A percentile compares a stretch with the other conserved stretches of the same genome.
Conservation (phyloP, 78 protist species). For the slime mould (Dictyostelium discoideum) region dicty_2.7 NC_007088.5:2892001-2892500, state of each 20-base stretch:
- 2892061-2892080: too few relatives aligned
- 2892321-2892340: conserved; percentile 33
- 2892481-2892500: not conserved
- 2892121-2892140: not conserved
- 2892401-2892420: not conserved
- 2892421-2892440: not conserved
- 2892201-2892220: not conserved
- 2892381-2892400: conserved; percentile 18
- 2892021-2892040: conserved; percentile 31
- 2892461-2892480: not conserved
- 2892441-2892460: not conserved
- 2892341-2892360: conserved; percentile 26
- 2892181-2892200: conserved; percentile 37
- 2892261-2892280: conserved; percentile 45
- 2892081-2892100: not conserved
- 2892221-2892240: conserved; percentile 70
- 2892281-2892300: not conserved
- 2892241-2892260: conserved; percentile 45
- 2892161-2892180: not conserved
- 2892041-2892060: conserved; percentile 7
- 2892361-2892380: conserved; percentile 32
- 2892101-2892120: not conserved
- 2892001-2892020: conserved; percentile 51
- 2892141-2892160: not conserved
- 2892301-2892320: conserved; percentile 63